Base-by-base conservation (phyloP, 441 rosid genomes). In the Pelargonium australe region DNA sequence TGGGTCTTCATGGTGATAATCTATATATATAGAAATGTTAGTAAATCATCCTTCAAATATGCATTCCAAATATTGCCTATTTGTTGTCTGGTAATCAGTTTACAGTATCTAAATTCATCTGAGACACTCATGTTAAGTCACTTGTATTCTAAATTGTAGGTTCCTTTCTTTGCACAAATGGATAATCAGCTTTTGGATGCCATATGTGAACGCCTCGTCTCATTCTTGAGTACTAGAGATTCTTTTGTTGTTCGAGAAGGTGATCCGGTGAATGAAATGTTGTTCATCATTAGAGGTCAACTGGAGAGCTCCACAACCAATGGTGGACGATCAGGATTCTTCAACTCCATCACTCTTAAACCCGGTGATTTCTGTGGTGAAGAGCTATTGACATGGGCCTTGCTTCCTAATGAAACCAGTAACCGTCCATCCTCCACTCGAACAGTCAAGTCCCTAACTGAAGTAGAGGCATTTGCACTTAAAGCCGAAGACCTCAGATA, bases 301-400 rank as follows among this genome's bases (percentile, higher is more conserved):
- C 83, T 93, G 43, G 98, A 89, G 76, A 93, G 98, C 80, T 90
- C 90, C n/a, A 93, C 97, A 14, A 93, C 96, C 4, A 90, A 93
- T 40, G 97, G 98, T 64, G 98, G 98, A 66, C 84, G 96, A 19
- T 85, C 96, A 2, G 96, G 98, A 75, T 93, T 93, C 89, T 93
- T 93, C 80, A 85, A 93, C 80, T 78, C 88, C 5, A 87, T 85
- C 20, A 83, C 70, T 57, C 70, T 93, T 71, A 84, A 89, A 77
- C 91, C 96, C 41, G 96, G 95, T 37, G 96, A 93, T 74, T 87
- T 91, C 79, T 93, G 95, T 13, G 96, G 98, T 0, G 97, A 93
- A 75, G 95, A 93, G 81, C 88, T 93, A 58, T 87, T 91, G 65
- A 80, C 95, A 6, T 93, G 97, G 96, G 96, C 96, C 14, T 68